Conservation (phyloP, 2,329 filamentous ascomycete species). For the Pseudogymnoascus verrucosus region DNA sequence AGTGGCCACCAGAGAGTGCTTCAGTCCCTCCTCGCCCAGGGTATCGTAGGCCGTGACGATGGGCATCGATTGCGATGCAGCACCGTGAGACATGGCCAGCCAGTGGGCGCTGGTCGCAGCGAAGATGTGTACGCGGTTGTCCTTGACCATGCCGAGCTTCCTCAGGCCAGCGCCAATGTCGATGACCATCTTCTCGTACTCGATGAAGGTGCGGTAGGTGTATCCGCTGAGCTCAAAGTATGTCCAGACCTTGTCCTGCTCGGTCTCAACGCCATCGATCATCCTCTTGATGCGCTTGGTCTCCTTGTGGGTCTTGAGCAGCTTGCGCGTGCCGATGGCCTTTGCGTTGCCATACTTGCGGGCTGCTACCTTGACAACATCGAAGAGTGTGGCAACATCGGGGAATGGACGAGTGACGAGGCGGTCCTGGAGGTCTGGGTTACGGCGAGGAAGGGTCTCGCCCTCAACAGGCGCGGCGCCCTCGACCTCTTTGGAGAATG, state of each 20-base stretch:
- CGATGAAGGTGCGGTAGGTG: constrained; percentile 66
- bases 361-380: constrained; percentile 63
- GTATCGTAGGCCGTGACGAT: constrained; percentile 95
- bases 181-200: constrained; percentile 65
- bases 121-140: constrained; percentile 71
- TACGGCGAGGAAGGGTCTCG: constrained; percentile 60
- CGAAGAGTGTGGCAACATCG: constrained; percentile 62
- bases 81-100: constrained; percentile 43
- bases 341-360: constrained; percentile 57
- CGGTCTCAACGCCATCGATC: constrained; percentile 68
- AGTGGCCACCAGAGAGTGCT: constrained; percentile 78
- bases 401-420: constrained; percentile 47
- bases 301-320: constrained; percentile 71
- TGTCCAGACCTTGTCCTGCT: constrained; percentile 81
- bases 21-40: constrained; percentile 72
- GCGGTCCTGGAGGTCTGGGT: constrained; percentile 47
- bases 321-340: constrained; percentile 60
- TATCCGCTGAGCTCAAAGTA: constrained; percentile 79
- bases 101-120: constrained; percentile 47
- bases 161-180: constrained; percentile 63
- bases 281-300: constrained; percentile 60
- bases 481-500: constrained; percentile 53
- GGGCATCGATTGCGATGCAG: constrained; percentile 72
- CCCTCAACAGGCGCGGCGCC: constrained; percentile 49
- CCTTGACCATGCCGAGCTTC: constrained; percentile 60